Conservation (phyloP, 2,329 filamentous ascomycete genomes). For the Davidsoniella virescens region DNA sequence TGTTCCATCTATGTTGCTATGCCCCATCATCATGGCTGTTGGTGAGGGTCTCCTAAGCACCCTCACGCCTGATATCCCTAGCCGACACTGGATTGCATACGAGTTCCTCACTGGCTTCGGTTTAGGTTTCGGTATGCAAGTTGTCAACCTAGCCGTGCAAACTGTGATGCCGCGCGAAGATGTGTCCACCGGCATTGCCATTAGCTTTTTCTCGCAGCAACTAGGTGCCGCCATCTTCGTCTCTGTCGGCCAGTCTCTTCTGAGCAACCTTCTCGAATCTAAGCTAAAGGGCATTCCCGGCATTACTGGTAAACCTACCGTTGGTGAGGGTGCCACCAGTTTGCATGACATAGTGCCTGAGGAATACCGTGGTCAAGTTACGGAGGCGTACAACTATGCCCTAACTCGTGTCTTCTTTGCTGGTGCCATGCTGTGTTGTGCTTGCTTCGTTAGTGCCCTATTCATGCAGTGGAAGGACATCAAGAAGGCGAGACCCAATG, state of each 20-base stretch:
- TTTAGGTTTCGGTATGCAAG: slow-evolving; percentile 42
- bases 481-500: slow-evolving; percentile 29
- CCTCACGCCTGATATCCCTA: slow-evolving; percentile 29
- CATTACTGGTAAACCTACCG: slow-evolving; percentile 27
- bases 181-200: slow-evolving; percentile 37
- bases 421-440: slow-evolving; percentile 36
- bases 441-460: slow-evolving; percentile 39
- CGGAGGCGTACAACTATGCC: slow-evolving; percentile 48
- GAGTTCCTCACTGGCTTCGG: slow-evolving; percentile 44
- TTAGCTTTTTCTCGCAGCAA: slow-evolving; percentile 42
- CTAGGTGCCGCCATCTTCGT: slow-evolving; percentile 43
- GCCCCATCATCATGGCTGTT: slow-evolving; percentile 32
- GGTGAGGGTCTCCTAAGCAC: slow-evolving; percentile 43
- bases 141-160: slow-evolving; percentile 38
- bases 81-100: slow-evolving; percentile 41
- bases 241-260: slow-evolving; percentile 38
- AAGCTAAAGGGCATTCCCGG: slow-evolving; percentile 25
- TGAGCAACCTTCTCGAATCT: slow-evolving; percentile 29
- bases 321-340: slow-evolving; percentile 40
- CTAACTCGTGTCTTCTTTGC: slow-evolving; percentile 48
- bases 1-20: slow-evolving; percentile 37
- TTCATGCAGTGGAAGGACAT: slow-evolving; percentile 53
- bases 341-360: slow-evolving; percentile 36
- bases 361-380: slow-evolving; percentile 34
- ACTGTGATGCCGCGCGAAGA: slow-evolving; percentile 35